Evolutionary conservation across 2,329 filamentous ascomycete species (phyloP).

Genomic region (Alternaria panax): DNA sequence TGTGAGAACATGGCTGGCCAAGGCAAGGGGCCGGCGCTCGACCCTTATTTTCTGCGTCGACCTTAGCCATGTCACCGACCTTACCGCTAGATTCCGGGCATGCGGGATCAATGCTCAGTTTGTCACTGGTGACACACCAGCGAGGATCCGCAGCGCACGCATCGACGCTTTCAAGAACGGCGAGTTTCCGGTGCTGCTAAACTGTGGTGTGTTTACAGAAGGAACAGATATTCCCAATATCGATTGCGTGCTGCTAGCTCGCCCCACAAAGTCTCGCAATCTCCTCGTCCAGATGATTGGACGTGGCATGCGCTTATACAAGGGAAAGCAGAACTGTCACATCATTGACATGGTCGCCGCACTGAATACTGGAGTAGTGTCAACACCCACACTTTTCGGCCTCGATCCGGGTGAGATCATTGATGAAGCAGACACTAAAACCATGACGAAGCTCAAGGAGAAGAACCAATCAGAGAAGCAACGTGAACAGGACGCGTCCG

Average conservation of each 20-base stretch:
- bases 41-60: slow-evolving; percentile 96
- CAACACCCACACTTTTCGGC: slow-evolving; percentile 90
- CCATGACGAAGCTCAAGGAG: slow-evolving; percentile 65
- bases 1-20: slow-evolving; percentile 83
- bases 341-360: slow-evolving; percentile 95
- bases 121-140: slow-evolving; percentile 83
- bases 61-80: slow-evolving; percentile 75
- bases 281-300: slow-evolving; percentile 98
- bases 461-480: slow-evolving; percentile 54
- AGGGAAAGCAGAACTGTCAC: slow-evolving; percentile 86
- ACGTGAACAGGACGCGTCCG: slow-evolving; percentile 67
- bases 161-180: slow-evolving; percentile 78
- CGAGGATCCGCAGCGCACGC: slow-evolving; percentile 70
- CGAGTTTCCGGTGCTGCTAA: slow-evolving; percentile 86
- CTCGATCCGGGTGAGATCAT: slow-evolving; percentile 84
- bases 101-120: slow-evolving; percentile 83
- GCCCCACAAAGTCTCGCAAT: slow-evolving; percentile 92
- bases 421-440: slow-evolving; percentile 67
- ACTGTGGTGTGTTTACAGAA: slow-evolving; percentile 96
- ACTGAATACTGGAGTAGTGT: slow-evolving; percentile 82
- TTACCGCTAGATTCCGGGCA: slow-evolving; percentile 78
- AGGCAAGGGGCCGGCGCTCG: slow-evolving; percentile 75
- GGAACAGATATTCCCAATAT: slow-evolving; percentile 98
- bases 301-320: slow-evolving; percentile 82
- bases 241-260: slow-evolving; percentile 86